phyloP scores from a whole-genome alignment of 129 eudicot genomes.

The Mikania micrantha region DNA sequence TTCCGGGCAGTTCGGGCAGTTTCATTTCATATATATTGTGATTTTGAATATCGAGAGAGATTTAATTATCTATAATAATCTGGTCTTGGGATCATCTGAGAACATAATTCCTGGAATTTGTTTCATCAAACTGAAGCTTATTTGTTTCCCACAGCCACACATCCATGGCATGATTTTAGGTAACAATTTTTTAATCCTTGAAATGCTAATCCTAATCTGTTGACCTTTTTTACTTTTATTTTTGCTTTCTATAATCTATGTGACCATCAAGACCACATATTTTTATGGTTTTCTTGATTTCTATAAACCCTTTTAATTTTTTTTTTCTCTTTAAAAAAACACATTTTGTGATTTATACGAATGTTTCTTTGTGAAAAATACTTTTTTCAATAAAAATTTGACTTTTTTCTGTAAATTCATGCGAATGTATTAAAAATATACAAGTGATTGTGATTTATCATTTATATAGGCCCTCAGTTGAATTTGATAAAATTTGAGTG shows the following conservation, averaged over 20 bases:
- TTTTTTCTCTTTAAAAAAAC: background rate
- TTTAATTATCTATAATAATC: slow-evolving; percentile 8
- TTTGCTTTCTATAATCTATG: slow-evolving; percentile 1
- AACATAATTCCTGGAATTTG: slow-evolving; percentile 27
- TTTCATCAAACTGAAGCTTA: slow-evolving; percentile 35
- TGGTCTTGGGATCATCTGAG: slow-evolving; percentile 46
- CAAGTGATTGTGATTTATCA: background rate
- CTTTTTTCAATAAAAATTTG: background rate
- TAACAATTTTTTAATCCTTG: slow-evolving; percentile 11
- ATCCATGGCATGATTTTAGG: slow-evolving; percentile 57
- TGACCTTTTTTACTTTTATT: slow-evolving; percentile 25
- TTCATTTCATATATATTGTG: slow-evolving; percentile 16
- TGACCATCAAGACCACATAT: slow-evolving; percentile 10
- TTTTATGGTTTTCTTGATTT: background rate
- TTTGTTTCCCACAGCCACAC: slow-evolving; percentile 64
- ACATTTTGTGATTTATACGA: background rate
- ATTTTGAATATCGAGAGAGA: slow-evolving; percentile 20
- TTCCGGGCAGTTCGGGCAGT: slow-evolving; percentile 32
- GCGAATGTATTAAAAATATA: background rate
- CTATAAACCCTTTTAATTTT: background rate
- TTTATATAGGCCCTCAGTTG: background rate
- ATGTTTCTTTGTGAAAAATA: background rate
- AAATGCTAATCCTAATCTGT: slow-evolving; percentile 1
- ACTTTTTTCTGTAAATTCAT: background rate
- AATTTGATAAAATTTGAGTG: slow-evolving; percentile 1